Conservation (phyloP, 2,329 filamentous ascomycete species). For the Nemania serpens region DNA sequence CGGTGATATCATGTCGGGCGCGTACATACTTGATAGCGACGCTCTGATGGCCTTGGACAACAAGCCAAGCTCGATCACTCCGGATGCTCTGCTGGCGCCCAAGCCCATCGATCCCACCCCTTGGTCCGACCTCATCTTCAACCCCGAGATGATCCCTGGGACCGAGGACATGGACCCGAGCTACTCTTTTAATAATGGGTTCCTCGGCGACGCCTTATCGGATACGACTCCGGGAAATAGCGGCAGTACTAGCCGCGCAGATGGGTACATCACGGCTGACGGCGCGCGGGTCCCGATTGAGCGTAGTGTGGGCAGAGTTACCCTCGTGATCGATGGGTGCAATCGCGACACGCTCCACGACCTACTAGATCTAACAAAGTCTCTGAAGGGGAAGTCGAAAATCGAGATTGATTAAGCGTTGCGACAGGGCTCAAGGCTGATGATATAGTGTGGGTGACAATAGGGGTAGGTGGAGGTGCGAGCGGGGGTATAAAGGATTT, state of each 20-base stretch:
- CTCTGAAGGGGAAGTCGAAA: conserved; percentile 17
- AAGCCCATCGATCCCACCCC: neutral
- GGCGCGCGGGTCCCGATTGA: neutral
- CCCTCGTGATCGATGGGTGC: conserved; percentile 22
- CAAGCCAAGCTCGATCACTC: neutral
- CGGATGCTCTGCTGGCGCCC: neutral
- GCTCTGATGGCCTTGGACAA: neutral
- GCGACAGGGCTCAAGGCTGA: neutral
- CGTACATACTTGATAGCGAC: conserved; percentile 5
- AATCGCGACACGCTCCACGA: conserved; percentile 23
- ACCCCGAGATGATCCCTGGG: neutral
- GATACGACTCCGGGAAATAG: neutral
- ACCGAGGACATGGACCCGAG: neutral
- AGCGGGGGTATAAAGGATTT: too few species aligned
- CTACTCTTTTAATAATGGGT: neutral
- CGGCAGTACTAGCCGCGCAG: neutral
- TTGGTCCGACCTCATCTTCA: conserved; percentile 3
- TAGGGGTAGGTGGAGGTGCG: too few species aligned
- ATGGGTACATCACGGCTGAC: neutral
- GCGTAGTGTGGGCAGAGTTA: conserved; percentile 34
- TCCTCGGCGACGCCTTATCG: neutral
- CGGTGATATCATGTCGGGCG: neutral
- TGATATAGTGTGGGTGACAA: too few species aligned
- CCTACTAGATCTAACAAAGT: conserved; percentile 14
- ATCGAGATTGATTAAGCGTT: conserved; percentile 21